phyloP scores from a whole-genome alignment of 129 eudicot genomes.

The Dittrichia graveolens region DNA sequence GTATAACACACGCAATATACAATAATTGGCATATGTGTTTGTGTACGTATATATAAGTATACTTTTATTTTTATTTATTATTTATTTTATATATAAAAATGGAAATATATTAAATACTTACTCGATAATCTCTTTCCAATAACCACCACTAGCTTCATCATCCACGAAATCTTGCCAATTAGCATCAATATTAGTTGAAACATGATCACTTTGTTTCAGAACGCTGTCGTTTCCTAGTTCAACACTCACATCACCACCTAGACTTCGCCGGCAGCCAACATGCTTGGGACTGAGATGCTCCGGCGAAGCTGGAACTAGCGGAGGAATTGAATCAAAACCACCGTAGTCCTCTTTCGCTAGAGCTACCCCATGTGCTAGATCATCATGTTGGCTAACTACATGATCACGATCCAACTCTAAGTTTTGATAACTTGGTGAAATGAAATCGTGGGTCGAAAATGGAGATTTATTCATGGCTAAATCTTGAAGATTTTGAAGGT shows the following conservation, averaged over 20 bases:
- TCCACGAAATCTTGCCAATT: conserved; percentile 35
- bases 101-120: conserved; percentile 7
- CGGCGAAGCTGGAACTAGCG: conserved; percentile 31
- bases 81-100: background rate
- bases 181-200: conserved; percentile 31
- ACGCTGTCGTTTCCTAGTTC: conserved; percentile 3
- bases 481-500: conserved; percentile 30
- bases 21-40: background rate
- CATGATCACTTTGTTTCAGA: conserved; percentile 25
- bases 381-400: background rate
- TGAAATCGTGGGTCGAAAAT: conserved; percentile 20
- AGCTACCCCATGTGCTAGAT: conserved; percentile 5
- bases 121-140: conserved; percentile 39
- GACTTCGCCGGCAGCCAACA: conserved; percentile 13
- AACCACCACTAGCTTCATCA: conserved; percentile 36
- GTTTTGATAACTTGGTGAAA: conserved; percentile 25
- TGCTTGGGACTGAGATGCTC: conserved; percentile 8
- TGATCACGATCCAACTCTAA: background rate
- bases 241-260: conserved; percentile 9
- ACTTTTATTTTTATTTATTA: background rate
- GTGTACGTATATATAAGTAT: no score
- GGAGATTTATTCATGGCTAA: conserved; percentile 28
- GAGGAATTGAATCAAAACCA: conserved; percentile 28
- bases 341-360: conserved; percentile 24
- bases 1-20: no score